Evolutionary conservation across 495 filamentous ascomycete genomes (phyloP).

Genomic region (Parathielavia hyrcaniae): DNA sequence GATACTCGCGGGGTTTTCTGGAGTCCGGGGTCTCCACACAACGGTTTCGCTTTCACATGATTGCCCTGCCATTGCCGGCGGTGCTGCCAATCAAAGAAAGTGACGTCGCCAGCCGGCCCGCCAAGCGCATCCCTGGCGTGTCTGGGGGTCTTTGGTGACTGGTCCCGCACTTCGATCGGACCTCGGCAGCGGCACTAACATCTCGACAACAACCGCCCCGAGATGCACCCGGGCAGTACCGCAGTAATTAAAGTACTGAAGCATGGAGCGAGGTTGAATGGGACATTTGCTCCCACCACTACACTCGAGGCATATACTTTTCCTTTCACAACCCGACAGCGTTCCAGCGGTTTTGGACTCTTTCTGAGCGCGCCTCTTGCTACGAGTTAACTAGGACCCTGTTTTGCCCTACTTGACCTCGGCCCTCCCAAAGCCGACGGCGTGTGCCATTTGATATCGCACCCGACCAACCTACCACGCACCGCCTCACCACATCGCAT

Average conservation of each 20-base stretch:
- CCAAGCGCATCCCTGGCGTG: slow-evolving; percentile 1
- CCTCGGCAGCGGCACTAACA: slow-evolving; percentile 25
- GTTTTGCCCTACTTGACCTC: not conserved
- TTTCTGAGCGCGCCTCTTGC: too few species aligned
- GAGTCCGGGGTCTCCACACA: too few species aligned
- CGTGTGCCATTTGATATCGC: not conserved
- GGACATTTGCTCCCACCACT: not conserved
- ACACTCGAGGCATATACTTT: not conserved
- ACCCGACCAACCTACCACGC: not conserved
- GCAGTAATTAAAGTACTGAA: not conserved
- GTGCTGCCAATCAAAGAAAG: not conserved
- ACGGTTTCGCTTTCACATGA: too few species aligned
- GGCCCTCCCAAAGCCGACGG: not conserved
- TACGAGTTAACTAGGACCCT: not conserved
- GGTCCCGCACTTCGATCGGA: slow-evolving; percentile 24
- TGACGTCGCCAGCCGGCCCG: slow-evolving; percentile 20
- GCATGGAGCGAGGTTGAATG: not conserved
- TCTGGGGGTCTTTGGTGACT: not conserved
- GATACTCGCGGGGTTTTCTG: too few species aligned
- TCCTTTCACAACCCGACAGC: not conserved
- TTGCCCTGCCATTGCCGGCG: too few species aligned
- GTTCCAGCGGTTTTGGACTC: not conserved
- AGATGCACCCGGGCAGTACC: slow-evolving; percentile 1
- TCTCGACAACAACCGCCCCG: slow-evolving; percentile 10
- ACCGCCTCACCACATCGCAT: slow-evolving; percentile 1